Base-by-base conservation (phyloP, 257 asterid genomes). In the Prunella vulgaris region DNA sequence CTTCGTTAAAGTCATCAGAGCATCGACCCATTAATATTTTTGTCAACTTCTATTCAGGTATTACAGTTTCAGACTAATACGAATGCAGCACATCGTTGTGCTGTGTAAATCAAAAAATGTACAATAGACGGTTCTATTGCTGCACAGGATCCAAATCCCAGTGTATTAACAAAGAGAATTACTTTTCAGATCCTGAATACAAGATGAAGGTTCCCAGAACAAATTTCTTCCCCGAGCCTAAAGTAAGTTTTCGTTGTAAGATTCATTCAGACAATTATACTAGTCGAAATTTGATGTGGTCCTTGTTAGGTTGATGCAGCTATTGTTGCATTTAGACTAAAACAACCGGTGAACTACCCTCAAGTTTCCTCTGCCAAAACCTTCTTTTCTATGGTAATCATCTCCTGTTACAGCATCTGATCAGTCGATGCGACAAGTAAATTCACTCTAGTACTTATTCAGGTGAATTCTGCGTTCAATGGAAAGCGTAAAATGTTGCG, bases 381-480 rank as follows among this genome's bases (percentile, higher is more conserved):
- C 87, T 94, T 94, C 95, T 91, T 94, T 81, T 84, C 99, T 65
- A 77, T 89, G 99, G 98, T 92, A 73, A 66, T 48, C 48, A 63
- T 48, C 48, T 54, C 60, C 22, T 17, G 18, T 64, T 60, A 17
- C 27, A 53, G 10, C 46, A 51, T 38, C 42, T 5, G 0, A 5
- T 48, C 25, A 52, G 24, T 13, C 1, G 46, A 68, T 60, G 37
- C 37, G 9, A 32, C 37, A 1, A 32, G 15, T 51, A 5, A 60
- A 15, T 25, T 54, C 24, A 68, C 40, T 52, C 72, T 46, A 18
- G 14, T 10, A 10, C 20, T 54, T 17, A 52, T 68, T 48, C 1
- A 94, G 99, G 97, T 94, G 72, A 91, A 91, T 73, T 89, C 96
- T 65, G 99, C 99, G 10, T 94, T 94, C 84, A 94, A 89, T 28